phyloP scores from a whole-genome alignment of 306 rosid species.

The Calophaca sinica region DNA sequence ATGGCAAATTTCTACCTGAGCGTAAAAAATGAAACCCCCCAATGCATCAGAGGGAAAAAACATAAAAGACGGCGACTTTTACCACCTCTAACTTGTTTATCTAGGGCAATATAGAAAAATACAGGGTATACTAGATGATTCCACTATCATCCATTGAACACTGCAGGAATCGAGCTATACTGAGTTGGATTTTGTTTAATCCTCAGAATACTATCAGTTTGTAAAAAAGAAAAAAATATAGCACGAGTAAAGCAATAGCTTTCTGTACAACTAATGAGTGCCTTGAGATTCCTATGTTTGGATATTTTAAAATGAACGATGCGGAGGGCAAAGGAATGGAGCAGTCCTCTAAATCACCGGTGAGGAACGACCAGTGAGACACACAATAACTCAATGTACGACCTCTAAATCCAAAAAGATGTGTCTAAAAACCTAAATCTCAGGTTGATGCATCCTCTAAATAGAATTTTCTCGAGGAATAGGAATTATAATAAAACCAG shows the following conservation, averaged over 20 bases:
- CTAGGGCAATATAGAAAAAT: no score
- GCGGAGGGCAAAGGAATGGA: no score
- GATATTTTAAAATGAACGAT: no score
- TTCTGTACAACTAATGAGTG: conserved; percentile 15
- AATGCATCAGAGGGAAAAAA: neutral
- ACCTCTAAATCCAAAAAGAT: conserved; percentile 6
- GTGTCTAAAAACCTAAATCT: conserved; percentile 8
- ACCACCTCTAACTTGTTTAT: no score
- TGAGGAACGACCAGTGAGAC: neutral
- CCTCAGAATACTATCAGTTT: conserved; percentile 1
- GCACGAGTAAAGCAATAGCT: neutral
- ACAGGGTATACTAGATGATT: no score
- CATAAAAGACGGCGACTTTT: neutral
- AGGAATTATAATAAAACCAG: neutral
- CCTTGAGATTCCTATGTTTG: neutral
- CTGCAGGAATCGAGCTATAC: neutral
- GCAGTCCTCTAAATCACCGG: no score
- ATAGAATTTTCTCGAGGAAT: conserved; percentile 4
- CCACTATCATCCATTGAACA: neutral
- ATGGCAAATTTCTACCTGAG: neutral
- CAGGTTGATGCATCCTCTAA: conserved; percentile 4
- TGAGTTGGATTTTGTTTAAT: neutral
- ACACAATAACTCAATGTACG: neutral
- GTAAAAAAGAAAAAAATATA: neutral
- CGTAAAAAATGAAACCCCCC: neutral